phyloP scores from a whole-genome alignment of 768 basidiomycete genomes.

The Lentinula detonsa region DNA sequence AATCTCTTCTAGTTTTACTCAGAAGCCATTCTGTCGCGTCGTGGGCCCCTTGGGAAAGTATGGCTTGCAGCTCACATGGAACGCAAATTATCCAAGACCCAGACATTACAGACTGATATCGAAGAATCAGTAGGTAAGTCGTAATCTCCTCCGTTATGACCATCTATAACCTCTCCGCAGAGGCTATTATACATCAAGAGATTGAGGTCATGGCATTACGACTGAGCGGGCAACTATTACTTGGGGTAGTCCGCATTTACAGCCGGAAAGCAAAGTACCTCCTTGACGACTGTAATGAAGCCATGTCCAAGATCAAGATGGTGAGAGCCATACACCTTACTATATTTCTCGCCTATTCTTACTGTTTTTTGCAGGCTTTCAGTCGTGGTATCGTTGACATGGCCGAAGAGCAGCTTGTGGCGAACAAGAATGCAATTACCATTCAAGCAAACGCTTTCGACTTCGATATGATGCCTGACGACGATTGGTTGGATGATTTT shows the following conservation, averaged over 20 bases:
- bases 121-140: slow-evolving; percentile 83
- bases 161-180: slow-evolving; percentile 26
- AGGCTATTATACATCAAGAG: slow-evolving; percentile 92
- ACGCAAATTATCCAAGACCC: slow-evolving; percentile 92
- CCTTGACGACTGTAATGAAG: slow-evolving; percentile 96
- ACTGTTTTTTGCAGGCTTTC: slow-evolving; percentile 58
- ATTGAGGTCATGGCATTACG: slow-evolving; percentile 91
- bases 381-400: slow-evolving; percentile 93
- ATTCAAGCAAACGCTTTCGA: slow-evolving; percentile 73
- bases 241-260: slow-evolving; percentile 97
- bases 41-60: slow-evolving; percentile 92
- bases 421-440: slow-evolving; percentile 85
- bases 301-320: slow-evolving; percentile 92
- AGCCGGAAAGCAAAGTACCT: slow-evolving; percentile 97
- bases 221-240: slow-evolving; percentile 91
- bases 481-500: slow-evolving; percentile 57
- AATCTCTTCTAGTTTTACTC: slow-evolving; percentile 67
- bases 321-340: slow-evolving; percentile 29
- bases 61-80: slow-evolving; percentile 99
- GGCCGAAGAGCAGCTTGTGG: slow-evolving; percentile 89
- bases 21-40: slow-evolving; percentile 88
- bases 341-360: not conserved
- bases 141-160: not conserved
- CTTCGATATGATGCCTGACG: slow-evolving; percentile 74
- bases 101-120: slow-evolving; percentile 92